Conservation (phyloP, 257 asterid species). For the Thymus quinquecostatus region DNA sequence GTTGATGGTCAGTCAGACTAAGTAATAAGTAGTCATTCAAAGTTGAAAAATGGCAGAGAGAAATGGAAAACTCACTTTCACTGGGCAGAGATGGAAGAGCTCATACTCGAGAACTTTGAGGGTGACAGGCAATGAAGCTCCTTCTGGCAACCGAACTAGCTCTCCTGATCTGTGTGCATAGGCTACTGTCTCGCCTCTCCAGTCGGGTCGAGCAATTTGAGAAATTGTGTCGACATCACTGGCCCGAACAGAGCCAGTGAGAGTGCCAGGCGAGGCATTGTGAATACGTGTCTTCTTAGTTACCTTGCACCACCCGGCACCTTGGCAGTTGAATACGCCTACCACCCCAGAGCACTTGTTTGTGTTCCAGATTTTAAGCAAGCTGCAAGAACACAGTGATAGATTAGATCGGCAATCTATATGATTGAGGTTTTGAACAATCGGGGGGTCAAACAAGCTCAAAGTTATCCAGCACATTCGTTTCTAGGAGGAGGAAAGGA, state of each 20-base stretch:
- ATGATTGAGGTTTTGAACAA: too few relatives aligned
- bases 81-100: conserved; percentile 87
- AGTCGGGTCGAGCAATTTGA: conserved; percentile 73
- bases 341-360: conserved; percentile 83
- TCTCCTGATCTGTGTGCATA: conserved; percentile 74
- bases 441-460: conserved; percentile 31
- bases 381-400: conserved; percentile 64
- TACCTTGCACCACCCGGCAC: conserved; percentile 94
- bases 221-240: conserved; percentile 66
- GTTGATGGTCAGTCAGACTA: conserved; percentile 6
- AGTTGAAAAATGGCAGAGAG: neutral
- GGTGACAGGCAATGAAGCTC: conserved; percentile 82
- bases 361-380: conserved; percentile 90
- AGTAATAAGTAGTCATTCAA: neutral
- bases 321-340: conserved; percentile 97
- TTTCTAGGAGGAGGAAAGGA: neutral
- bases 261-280: conserved; percentile 86
- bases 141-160: conserved; percentile 59
- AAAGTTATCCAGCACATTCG: neutral
- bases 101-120: conserved; percentile 85
- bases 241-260: conserved; percentile 72
- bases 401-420: too few relatives aligned
- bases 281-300: conserved; percentile 86
- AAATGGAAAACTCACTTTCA: conserved; percentile 56
- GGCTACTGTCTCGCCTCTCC: conserved; percentile 76